Conservation (phyloP, 2,329 filamentous ascomycete genomes). For the Colletotrichum chlorophyti region DNA sequence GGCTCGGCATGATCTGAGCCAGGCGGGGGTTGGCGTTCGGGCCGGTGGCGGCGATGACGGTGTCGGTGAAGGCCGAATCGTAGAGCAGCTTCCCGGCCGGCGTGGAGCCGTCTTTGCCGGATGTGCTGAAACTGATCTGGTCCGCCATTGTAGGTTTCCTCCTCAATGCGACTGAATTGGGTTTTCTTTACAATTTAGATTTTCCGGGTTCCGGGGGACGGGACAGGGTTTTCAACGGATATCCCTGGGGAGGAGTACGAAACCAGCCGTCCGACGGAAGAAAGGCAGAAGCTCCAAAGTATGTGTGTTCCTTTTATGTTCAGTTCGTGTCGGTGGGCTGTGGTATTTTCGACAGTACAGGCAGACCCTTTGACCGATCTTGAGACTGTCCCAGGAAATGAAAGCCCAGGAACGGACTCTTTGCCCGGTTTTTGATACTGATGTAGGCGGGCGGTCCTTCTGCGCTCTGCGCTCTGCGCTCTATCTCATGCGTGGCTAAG, state of each 20-base stretch:
- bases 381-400: no score
- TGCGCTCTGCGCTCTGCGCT: no score
- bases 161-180: not conserved
- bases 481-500: no score
- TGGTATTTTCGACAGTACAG: not conserved
- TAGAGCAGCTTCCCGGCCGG: constrained; percentile 24
- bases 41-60: constrained; percentile 69
- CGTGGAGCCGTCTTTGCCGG: not conserved
- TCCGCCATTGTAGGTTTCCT: constrained; percentile 5
- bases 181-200: no score
- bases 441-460: no score
- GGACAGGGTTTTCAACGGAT: no score
- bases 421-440: no score
- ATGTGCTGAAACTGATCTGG: not conserved
- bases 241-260: not conserved
- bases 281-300: no score
- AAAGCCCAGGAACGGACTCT: no score
- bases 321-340: no score
- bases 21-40: constrained; percentile 66
- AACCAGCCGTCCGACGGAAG: not conserved
- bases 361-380: no score
- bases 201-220: not conserved
- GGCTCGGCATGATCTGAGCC: constrained; percentile 61
- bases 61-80: constrained; percentile 61
- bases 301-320: no score